Conservation (phyloP, 225 moss, liverwort and hornwort species). For the Pleurozium schreberi region DNA sequence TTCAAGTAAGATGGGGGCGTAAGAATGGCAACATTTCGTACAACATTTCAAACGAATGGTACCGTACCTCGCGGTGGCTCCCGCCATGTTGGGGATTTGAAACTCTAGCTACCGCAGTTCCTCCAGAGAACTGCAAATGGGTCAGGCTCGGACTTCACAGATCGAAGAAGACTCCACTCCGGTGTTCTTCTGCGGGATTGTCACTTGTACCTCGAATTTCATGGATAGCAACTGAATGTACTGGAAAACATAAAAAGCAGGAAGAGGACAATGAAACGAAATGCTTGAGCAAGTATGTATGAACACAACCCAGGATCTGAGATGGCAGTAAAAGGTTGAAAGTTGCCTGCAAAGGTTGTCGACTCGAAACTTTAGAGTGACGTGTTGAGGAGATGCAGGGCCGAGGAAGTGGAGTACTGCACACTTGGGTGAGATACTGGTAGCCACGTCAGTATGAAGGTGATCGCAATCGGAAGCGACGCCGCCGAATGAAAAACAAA, state of each 20-base stretch:
- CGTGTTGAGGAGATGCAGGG: not conserved
- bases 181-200: not conserved
- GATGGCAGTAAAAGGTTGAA: not conserved
- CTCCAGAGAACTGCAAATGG: not conserved
- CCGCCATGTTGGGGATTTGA: not conserved
- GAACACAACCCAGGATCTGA: not conserved
- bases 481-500: not conserved
- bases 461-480: not conserved
- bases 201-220: no score
- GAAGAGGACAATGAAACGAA: not conserved
- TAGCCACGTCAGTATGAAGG: not conserved
- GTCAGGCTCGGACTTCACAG: not conserved
- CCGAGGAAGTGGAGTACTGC: not conserved
- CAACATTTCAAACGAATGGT: not conserved
- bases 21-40: not conserved
- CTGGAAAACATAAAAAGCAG: not conserved
- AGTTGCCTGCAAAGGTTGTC: not conserved
- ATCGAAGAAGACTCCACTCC: not conserved
- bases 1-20: not conserved
- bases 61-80: conserved; percentile 7
- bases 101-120: not conserved
- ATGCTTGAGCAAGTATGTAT: not conserved
- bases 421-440: not conserved
- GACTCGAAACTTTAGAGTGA: not conserved
- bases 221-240: not conserved